phyloP scores from a whole-genome alignment of 164 flowering plant genomes.

The Magnolia sinica region DNA sequence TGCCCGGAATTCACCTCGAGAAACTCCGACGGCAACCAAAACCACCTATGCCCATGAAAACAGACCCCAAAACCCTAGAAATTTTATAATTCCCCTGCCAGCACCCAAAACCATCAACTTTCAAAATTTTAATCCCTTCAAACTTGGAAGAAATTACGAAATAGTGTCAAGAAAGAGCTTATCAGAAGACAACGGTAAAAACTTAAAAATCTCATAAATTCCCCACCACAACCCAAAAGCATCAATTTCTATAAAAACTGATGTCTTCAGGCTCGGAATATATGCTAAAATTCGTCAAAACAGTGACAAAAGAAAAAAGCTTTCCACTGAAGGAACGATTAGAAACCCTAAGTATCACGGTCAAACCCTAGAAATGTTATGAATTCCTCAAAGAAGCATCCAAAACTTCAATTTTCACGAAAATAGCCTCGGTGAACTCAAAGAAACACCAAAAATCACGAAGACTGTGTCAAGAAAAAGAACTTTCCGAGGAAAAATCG shows the following conservation, averaged over 20 bases:
- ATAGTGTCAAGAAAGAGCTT: neutral
- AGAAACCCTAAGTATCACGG: too few species aligned
- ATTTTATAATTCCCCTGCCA: conserved; percentile 4
- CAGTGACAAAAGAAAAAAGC: neutral
- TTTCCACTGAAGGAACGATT: neutral
- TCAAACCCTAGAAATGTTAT: neutral
- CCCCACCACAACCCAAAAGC: neutral
- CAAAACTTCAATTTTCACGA: neutral
- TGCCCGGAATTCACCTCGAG: conserved; percentile 4
- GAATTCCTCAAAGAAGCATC: neutral
- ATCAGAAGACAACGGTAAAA: neutral
- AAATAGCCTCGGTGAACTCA: neutral
- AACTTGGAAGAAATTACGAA: neutral
- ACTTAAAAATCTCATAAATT: neutral
- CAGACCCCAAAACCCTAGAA: neutral
- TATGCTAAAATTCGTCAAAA: too few species aligned
- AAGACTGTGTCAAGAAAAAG: neutral
- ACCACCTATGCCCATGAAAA: conserved; percentile 11
- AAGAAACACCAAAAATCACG: neutral
- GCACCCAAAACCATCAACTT: neutral
- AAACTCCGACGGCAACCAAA: neutral
- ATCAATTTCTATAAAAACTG: neutral
- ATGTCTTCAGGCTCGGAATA: neutral
- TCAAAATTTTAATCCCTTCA: neutral
- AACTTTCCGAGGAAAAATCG: neutral